Percentiles rank a stretch among this genome's conserved stretches.
These are phyloP conservation scores for Rhizoclosmatium globosum DNA, from an alignment of 192 early-diverging fungal species.

Conservation along the genomic window DNA sequence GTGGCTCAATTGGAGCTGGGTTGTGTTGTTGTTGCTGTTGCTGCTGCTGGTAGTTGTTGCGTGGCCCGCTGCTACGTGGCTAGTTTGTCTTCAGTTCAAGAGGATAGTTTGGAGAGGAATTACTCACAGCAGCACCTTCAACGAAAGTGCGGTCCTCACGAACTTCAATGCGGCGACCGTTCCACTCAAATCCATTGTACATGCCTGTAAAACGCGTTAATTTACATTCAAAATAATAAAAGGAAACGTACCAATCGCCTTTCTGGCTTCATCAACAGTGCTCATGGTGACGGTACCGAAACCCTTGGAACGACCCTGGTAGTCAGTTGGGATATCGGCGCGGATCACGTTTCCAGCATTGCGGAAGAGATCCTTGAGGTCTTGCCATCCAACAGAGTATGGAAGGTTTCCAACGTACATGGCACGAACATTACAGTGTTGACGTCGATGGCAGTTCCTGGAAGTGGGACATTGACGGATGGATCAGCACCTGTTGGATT, in stretches of 20 bases:
- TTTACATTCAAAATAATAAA: slow-evolving; percentile 35
- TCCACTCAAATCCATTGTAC: slow-evolving; percentile 75
- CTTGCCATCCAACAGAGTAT: slow-evolving; percentile 60
- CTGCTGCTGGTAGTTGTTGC: slow-evolving; percentile 28
- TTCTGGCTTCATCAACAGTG: slow-evolving; percentile 72
- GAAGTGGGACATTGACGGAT: slow-evolving; percentile 39
- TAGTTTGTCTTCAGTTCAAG: background rate
- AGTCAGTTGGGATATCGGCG: slow-evolving; percentile 66
- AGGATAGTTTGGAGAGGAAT: background rate
- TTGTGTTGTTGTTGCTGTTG: slow-evolving; percentile 4
- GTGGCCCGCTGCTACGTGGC: background rate
- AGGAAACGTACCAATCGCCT: slow-evolving; percentile 61
- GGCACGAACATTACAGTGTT: slow-evolving; percentile 38
- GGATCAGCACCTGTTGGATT: slow-evolving; percentile 2
- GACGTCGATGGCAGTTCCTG: slow-evolving; percentile 43
- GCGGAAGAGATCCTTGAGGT: slow-evolving; percentile 67
- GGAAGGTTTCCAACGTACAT: slow-evolving; percentile 67
- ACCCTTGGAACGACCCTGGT: slow-evolving; percentile 71
- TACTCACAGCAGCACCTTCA: slow-evolving; percentile 48
- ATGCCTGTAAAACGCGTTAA: slow-evolving; percentile 46
- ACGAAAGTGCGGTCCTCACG: slow-evolving; percentile 71
- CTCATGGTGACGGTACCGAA: slow-evolving; percentile 76
- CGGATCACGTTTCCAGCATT: slow-evolving; percentile 73
- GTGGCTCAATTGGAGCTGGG: background rate
- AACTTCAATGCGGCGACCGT: slow-evolving; percentile 77